These are phyloP conservation scores for Lentithecium fluviatile DNA, from an alignment of 495 filamentous ascomycete species.

Conservation along the genomic window DNA sequence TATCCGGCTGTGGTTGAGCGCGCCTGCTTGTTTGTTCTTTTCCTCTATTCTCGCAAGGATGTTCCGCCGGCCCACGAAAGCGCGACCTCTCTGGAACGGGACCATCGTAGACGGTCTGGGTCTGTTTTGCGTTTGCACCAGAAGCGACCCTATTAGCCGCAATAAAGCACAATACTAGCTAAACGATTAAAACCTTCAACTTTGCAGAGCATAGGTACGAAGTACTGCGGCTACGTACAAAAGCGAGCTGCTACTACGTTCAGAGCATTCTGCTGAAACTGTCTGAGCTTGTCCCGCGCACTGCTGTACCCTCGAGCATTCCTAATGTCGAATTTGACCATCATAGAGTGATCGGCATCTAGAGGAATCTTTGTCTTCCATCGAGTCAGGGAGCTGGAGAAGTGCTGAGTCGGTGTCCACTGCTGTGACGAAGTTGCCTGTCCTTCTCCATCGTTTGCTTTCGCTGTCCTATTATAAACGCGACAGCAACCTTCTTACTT, in stretches of 20 bases:
- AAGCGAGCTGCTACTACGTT: no score
- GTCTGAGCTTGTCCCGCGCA: no score
- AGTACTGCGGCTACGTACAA: no score
- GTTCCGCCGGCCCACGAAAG: slow-evolving; percentile 19
- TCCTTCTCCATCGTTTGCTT: not conserved
- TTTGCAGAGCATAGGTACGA: no score
- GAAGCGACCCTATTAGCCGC: no score
- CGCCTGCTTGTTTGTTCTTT: not conserved
- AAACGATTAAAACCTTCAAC: no score
- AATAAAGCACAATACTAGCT: no score
- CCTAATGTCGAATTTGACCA: not conserved
- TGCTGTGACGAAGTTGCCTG: not conserved
- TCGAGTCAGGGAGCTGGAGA: not conserved
- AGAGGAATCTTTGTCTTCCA: not conserved
- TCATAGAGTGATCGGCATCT: not conserved
- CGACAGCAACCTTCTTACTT: no score
- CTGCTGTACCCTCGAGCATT: no score
- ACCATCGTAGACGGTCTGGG: slow-evolving; percentile 2
- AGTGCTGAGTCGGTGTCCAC: not conserved
- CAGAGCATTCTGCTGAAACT: no score
- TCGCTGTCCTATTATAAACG: not conserved
- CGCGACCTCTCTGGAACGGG: slow-evolving; percentile 9
- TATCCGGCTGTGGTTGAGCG: slow-evolving; percentile 4
- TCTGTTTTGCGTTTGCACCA: no score
- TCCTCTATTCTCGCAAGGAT: slow-evolving; percentile 9